Percentiles rank a stretch among this genome's conserved stretches.
phyloP scores from a whole-genome alignment of 352 stramenopile species.

The Globisporangium parvum region DNA sequence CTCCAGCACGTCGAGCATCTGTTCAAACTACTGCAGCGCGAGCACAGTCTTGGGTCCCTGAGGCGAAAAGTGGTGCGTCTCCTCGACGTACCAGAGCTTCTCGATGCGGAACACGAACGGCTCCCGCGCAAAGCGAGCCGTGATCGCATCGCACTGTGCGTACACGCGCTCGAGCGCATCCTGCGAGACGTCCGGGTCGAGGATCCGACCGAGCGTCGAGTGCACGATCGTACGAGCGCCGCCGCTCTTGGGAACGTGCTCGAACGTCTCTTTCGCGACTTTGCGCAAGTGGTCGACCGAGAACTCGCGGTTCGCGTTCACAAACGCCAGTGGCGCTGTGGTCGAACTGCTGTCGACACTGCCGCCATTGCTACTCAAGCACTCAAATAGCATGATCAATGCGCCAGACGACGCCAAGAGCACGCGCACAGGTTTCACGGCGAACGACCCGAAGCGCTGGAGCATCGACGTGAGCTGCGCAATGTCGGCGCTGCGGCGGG shows the following conservation, averaged over 20 bases:
- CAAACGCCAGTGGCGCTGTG: neutral
- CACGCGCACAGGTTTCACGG: slow-evolving; percentile 39
- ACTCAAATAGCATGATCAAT: slow-evolving; percentile 65
- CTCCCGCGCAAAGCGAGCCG: slow-evolving; percentile 22
- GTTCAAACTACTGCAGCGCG: slow-evolving; percentile 24
- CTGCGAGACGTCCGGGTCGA: slow-evolving; percentile 34
- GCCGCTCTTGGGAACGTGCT: slow-evolving; percentile 33
- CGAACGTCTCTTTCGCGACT: slow-evolving; percentile 41
- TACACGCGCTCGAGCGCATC: slow-evolving; percentile 29
- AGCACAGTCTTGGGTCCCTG: slow-evolving; percentile 40
- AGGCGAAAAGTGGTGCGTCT: slow-evolving; percentile 59
- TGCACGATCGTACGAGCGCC: slow-evolving; percentile 58
- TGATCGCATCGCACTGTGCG: slow-evolving; percentile 50
- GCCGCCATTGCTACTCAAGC: slow-evolving; percentile 11
- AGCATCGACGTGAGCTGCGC: slow-evolving; percentile 34
- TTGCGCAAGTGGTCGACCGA: slow-evolving; percentile 50
- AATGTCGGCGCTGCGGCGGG: slow-evolving; percentile 35
- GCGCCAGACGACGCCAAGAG: slow-evolving; percentile 55
- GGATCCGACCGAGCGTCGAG: slow-evolving; percentile 50
- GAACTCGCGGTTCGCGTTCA: slow-evolving; percentile 37
- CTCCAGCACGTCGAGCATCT: too few species aligned
- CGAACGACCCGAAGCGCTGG: slow-evolving; percentile 31
- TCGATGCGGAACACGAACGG: slow-evolving; percentile 28
- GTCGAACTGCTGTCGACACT: slow-evolving; percentile 4
- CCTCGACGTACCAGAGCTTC: slow-evolving; percentile 65